phyloP scores from a whole-genome alignment of 2,329 filamentous ascomycete genomes.

The Neonectria neomacrospora region DNA sequence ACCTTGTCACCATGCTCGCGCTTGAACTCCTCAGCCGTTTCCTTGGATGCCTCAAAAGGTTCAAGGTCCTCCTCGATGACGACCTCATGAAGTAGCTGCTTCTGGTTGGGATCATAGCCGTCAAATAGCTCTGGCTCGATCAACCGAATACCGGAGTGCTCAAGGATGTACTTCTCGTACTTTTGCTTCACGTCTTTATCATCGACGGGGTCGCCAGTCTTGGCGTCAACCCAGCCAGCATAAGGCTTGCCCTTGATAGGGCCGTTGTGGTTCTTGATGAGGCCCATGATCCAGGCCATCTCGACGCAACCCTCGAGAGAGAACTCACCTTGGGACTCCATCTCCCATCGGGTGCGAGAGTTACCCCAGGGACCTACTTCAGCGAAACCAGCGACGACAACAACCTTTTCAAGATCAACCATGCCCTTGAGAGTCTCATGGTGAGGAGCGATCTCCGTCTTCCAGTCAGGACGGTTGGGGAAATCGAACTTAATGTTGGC shows the following conservation, averaged over 20 bases:
- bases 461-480: slow-evolving; percentile 90
- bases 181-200: slow-evolving; percentile 98
- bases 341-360: slow-evolving; percentile 97
- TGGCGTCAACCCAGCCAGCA: slow-evolving; percentile 95
- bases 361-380: slow-evolving; percentile 99
- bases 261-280: slow-evolving; percentile 99
- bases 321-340: slow-evolving; percentile 97
- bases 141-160: slow-evolving; percentile 96
- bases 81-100: slow-evolving; percentile 97
- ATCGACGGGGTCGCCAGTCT: slow-evolving; percentile 93
- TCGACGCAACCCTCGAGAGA: slow-evolving; percentile 97
- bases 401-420: slow-evolving; percentile 98
- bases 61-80: slow-evolving; percentile 97
- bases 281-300: slow-evolving; percentile 99
- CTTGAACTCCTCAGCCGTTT: slow-evolving; percentile 97
- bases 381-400: slow-evolving; percentile 95
- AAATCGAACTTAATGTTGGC: slow-evolving; percentile 99
- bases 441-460: slow-evolving; percentile 87
- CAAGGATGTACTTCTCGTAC: slow-evolving; percentile 96
- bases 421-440: slow-evolving; percentile 93
- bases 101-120: slow-evolving; percentile 98
- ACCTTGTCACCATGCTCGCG: slow-evolving; percentile 97
- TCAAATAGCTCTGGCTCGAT: slow-evolving; percentile 98
- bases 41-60: slow-evolving; percentile 96
- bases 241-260: slow-evolving; percentile 96